These are phyloP conservation scores for Cystofilobasidium macerans DNA, from an alignment of 768 basidiomycete species.

Conservation along the genomic window DNA sequence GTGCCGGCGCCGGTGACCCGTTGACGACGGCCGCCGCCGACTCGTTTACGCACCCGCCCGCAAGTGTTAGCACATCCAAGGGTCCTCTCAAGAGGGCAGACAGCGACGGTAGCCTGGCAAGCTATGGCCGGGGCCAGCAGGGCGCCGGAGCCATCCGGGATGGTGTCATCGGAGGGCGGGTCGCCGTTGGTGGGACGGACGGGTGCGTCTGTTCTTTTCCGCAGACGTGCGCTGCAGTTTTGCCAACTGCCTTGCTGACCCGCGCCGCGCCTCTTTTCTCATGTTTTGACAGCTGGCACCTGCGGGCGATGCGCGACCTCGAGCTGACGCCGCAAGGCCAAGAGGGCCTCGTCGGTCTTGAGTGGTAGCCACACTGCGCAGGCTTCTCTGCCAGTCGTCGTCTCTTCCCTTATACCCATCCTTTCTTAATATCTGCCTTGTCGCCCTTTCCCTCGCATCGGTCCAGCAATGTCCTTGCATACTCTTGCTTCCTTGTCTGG, in stretches of 20 bases:
- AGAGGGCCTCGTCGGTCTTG: slow-evolving; percentile 9
- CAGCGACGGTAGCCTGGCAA: not conserved
- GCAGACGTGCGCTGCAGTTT: not conserved
- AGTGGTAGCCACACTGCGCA: too few species aligned
- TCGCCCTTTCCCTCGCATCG: too few species aligned
- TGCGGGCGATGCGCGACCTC: slow-evolving; percentile 29
- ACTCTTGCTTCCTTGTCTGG: too few species aligned
- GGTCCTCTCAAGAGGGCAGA: not conserved
- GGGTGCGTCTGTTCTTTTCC: slow-evolving; percentile 26
- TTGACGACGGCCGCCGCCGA: not conserved
- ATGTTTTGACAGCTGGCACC: slow-evolving; percentile 27
- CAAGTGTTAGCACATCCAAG: not conserved
- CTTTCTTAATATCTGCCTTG: too few species aligned
- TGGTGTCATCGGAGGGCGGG: not conserved
- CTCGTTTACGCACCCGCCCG: not conserved
- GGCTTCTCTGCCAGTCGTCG: too few species aligned
- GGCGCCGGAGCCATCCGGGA: not conserved
- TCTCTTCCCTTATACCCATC: too few species aligned
- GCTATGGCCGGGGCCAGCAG: not conserved
- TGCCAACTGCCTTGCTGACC: not conserved
- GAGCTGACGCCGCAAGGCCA: slow-evolving; percentile 27
- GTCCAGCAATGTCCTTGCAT: too few species aligned
- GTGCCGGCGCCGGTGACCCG: not conserved
- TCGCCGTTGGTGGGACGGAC: slow-evolving; percentile 29
- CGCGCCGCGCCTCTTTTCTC: not conserved